phyloP scores from a whole-genome alignment of 1,284 basidiomycete genomes.

The Peniophora sp. region DNA sequence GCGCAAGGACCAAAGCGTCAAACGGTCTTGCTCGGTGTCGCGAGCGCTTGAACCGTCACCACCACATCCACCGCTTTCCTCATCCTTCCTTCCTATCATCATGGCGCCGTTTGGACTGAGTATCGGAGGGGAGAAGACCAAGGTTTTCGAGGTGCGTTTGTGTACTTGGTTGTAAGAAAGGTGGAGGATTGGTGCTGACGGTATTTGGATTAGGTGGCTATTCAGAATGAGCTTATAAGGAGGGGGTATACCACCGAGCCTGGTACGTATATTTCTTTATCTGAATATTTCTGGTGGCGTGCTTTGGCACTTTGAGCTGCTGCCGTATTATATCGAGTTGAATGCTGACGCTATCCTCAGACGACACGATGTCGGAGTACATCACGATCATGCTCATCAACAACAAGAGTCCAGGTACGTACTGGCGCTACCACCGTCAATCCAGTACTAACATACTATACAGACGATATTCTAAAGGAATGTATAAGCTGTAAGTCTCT shows the following conservation, averaged over 20 bases:
- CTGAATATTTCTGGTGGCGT: background rate
- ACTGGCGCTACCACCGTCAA: constrained; percentile 1
- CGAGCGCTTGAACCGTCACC: constrained; percentile 2
- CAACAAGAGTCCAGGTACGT: constrained; percentile 73
- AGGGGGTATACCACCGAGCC: constrained; percentile 72
- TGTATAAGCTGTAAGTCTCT: constrained; percentile 9
- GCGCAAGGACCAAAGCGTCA: no score
- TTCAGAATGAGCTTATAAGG: constrained; percentile 74
- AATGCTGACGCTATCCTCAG: constrained; percentile 25
- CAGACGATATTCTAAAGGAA: constrained; percentile 31
- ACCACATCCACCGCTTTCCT: constrained; percentile 7
- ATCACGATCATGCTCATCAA: constrained; percentile 91
- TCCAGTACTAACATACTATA: constrained; percentile 19
- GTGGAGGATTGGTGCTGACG: constrained; percentile 22
- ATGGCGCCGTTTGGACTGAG: constrained; percentile 67
- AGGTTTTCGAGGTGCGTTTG: constrained; percentile 52
- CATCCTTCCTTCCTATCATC: constrained; percentile 3
- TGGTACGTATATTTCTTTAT: constrained; percentile 32
- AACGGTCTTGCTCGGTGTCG: no score
- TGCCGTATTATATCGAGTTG: background rate
- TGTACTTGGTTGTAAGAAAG: background rate
- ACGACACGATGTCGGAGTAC: constrained; percentile 87
- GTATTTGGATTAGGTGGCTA: constrained; percentile 41
- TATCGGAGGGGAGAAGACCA: constrained; percentile 74
- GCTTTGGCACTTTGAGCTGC: background rate